Base-by-base conservation (phyloP, 75 land plant species). In the Ceratopteris richardii region DNA sequence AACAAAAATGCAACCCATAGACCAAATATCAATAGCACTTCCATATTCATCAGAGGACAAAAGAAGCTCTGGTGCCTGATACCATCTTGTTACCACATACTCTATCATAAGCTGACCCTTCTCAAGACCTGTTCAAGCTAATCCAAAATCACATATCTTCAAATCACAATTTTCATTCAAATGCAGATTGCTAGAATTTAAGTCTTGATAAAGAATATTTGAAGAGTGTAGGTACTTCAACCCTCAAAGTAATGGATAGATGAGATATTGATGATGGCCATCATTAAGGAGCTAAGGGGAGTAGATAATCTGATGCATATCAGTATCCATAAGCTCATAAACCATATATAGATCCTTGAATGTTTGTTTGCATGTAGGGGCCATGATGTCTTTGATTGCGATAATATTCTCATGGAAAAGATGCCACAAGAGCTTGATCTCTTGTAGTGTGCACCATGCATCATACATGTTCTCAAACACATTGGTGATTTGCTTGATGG, bases 401-500 rank as follows among this genome's bases (percentile, higher is more conserved):
- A 86, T 82, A 28, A 85, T 81, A 58, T 86, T 86, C 39, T 86
- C 90, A 41, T 86, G 90, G 55, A 31, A 63, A 2, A 84, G 39
- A 42, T 74, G 83, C 1, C 83, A 56, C 9, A 86, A 76, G 27
- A 86, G 80, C 58, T 73, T 73, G 61, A 82, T 61, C 70, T 86
- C 87, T 44, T 83, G 67, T 40, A 86, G 70, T 11, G 90, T 86
- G 31, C 90, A 70, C 66, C 81, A 56, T 1, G 83, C 90, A 62
- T 86, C 86, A 9, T 74, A 68, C 0, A 70, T 68, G 54, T 86
- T 86, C 66, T 83, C 87, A 58, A 83, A 83, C 19, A 70, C 87
- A 51, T 83, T 83, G 28, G 67, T 67, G 46, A 86, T 83, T 67
- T 77, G 83, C 83, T 86, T 86, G 55, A 83, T 86, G 9, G 87